Percentiles rank a stretch among this genome's conserved stretches.
These are phyloP conservation scores for Fusarium sp. DNA, from an alignment of 2,329 filamentous ascomycete species.

Conservation along the genomic window DNA sequence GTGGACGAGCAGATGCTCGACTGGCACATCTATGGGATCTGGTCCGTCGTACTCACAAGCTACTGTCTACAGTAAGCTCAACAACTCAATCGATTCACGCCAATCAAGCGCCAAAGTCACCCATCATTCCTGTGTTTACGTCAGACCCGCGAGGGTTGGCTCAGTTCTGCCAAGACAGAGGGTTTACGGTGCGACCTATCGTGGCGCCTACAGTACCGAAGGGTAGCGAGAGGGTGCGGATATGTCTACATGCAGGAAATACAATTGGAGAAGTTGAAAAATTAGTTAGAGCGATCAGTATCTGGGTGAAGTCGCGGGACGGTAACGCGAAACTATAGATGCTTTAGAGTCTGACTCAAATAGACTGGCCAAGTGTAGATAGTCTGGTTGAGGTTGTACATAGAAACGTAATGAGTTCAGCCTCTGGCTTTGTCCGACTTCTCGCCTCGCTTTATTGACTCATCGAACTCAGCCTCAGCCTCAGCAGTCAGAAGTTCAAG, in stretches of 20 bases:
- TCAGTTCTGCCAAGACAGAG: slow-evolving; percentile 67
- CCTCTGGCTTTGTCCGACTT: too few species aligned
- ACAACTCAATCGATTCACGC: slow-evolving; percentile 49
- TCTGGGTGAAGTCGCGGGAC: slow-evolving; percentile 56
- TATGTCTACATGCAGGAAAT: slow-evolving; percentile 78
- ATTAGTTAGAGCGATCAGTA: slow-evolving; percentile 61
- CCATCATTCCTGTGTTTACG: slow-evolving; percentile 75
- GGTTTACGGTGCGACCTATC: slow-evolving; percentile 74
- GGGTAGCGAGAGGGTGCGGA: slow-evolving; percentile 72
- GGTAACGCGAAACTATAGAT: neutral
- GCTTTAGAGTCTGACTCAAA: too few species aligned
- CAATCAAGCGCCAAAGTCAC: slow-evolving; percentile 62
- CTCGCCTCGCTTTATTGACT: too few species aligned
- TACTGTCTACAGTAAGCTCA: slow-evolving; percentile 58
- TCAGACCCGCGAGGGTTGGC: slow-evolving; percentile 70
- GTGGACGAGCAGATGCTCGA: slow-evolving; percentile 60
- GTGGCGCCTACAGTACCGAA: slow-evolving; percentile 76
- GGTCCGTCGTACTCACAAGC: slow-evolving; percentile 57
- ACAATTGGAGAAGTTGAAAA: slow-evolving; percentile 68
- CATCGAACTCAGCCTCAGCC: too few species aligned
- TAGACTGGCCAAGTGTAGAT: too few species aligned
- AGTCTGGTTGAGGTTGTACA: too few species aligned
- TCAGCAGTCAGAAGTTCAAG: too few species aligned
- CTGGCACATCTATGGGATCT: slow-evolving; percentile 52
- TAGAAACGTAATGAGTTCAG: too few species aligned